Conservation (phyloP, 2,329 filamentous ascomycete genomes). For the Penicillium digitatum region DNA sequence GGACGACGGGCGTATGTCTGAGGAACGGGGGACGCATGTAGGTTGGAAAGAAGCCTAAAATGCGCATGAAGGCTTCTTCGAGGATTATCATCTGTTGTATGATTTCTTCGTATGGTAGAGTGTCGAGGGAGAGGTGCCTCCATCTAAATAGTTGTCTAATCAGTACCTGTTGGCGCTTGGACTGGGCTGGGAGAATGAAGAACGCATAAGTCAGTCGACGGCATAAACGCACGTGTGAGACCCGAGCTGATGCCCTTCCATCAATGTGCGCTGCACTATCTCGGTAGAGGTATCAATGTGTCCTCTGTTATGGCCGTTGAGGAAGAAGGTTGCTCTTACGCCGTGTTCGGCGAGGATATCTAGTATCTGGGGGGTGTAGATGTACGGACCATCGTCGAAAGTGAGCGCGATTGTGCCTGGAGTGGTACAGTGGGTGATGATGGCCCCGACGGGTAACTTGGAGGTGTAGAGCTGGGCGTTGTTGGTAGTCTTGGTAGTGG, state of each 20-base stretch:
- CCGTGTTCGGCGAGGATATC: conserved; percentile 55
- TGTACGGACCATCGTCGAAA: conserved; percentile 62
- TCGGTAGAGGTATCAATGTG: conserved; percentile 30
- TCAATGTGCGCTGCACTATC: conserved; percentile 28
- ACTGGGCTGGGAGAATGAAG: neutral
- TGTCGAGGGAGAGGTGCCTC: conserved; percentile 39
- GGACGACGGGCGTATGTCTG: conserved; percentile 30
- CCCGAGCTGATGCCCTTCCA: conserved; percentile 46
- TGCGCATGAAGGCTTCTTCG: conserved; percentile 39
- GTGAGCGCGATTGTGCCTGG: conserved; percentile 59
- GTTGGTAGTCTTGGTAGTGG: neutral
- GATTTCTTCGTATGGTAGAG: conserved; percentile 32
- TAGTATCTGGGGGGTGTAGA: conserved; percentile 56
- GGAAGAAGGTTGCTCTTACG: conserved; percentile 63
- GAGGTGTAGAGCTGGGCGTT: neutral
- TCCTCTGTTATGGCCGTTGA: conserved; percentile 45
- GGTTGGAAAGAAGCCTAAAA: conserved; percentile 45
- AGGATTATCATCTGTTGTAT: conserved; percentile 41
- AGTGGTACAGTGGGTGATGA: conserved; percentile 40
- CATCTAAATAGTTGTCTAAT: conserved; percentile 25
- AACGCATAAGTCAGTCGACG: neutral
- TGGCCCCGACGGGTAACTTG: conserved; percentile 39
- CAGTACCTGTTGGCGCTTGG: neutral
- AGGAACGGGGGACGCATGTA: conserved; percentile 50
- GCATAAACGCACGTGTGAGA: conserved; percentile 41